phyloP scores from a whole-genome alignment of 805 yeast genomes.

The Starmerella gropengiesseri region DNA sequence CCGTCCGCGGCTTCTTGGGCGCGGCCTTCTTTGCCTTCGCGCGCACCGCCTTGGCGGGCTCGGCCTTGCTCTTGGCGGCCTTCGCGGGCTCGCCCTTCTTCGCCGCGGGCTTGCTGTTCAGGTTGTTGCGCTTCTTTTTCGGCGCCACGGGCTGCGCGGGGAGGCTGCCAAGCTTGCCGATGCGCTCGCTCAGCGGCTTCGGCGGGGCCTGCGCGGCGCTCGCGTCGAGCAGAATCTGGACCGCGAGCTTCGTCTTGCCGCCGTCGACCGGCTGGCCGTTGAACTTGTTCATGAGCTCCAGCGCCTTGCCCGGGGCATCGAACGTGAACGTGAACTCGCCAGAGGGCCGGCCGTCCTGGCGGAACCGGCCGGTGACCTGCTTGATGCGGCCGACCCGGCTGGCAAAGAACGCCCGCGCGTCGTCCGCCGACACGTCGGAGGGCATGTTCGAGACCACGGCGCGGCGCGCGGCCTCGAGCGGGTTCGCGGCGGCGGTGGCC shows the following conservation, averaged over 20 bases:
- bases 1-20: constrained; percentile 50
- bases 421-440: constrained; percentile 24
- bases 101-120: constrained; percentile 10
- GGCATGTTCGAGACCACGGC: constrained; percentile 70
- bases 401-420: constrained; percentile 64
- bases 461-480: constrained; percentile 42
- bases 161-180: constrained; percentile 12
- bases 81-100: constrained; percentile 12
- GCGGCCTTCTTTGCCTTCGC: constrained; percentile 23
- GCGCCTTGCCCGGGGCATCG: constrained; percentile 56
- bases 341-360: constrained; percentile 77
- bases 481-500: constrained; percentile 33
- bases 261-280: constrained; percentile 91
- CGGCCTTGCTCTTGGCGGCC: constrained; percentile 16
- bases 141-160: background rate
- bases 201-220: constrained; percentile 7
- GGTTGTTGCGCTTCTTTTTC: constrained; percentile 12
- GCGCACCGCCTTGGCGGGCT: constrained; percentile 10
- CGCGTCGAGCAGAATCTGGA: constrained; percentile 81
- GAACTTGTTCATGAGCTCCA: constrained; percentile 67
- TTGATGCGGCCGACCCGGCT: constrained; percentile 78
- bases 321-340: constrained; percentile 87
- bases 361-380: constrained; percentile 62
- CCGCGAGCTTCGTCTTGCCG: constrained; percentile 63
- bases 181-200: constrained; percentile 19